Evolutionary conservation across 192 early-diverging fungal species (phyloP).

Genomic region (Ambispora gerdemannii): DNA sequence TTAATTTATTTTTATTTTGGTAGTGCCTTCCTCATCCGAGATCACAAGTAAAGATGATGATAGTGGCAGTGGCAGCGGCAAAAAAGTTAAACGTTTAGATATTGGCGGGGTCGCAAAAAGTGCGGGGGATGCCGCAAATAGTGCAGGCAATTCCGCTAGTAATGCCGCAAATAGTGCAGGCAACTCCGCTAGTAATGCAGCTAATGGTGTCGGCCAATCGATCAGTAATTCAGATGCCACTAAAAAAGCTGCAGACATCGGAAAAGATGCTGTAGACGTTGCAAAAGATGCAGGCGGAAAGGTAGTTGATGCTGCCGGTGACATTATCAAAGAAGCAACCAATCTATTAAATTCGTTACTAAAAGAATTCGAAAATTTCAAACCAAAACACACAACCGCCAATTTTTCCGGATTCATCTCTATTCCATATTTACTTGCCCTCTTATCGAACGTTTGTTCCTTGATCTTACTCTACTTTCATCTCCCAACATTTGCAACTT

Average conservation of each 20-base stretch:
- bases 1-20: not conserved
- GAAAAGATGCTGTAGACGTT: not conserved
- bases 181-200: not conserved
- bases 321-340: not conserved
- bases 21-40: conserved; percentile 9
- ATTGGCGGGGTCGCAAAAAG: not conserved
- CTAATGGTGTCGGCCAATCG: not conserved
- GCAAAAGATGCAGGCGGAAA: not conserved
- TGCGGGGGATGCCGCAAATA: not conserved
- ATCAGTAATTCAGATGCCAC: not conserved
- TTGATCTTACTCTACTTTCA: conserved; percentile 11
- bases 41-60: not conserved
- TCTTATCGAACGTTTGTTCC: not conserved
- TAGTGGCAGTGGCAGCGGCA: no score
- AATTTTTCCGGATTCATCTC: conserved; percentile 10
- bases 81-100: conserved; percentile 8
- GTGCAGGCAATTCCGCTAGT: not conserved
- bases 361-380: conserved; percentile 1
- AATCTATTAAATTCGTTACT: not conserved
- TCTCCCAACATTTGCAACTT: not conserved
- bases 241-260: not conserved
- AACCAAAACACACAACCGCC: conserved; percentile 3
- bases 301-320: not conserved
- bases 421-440: not conserved
- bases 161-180: not conserved